Percentiles rank a stretch among this genome's conserved stretches.
Evolutionary conservation across 1,284 basidiomycete species (phyloP).

Genomic region (Ceratobasidium theobromae): DNA sequence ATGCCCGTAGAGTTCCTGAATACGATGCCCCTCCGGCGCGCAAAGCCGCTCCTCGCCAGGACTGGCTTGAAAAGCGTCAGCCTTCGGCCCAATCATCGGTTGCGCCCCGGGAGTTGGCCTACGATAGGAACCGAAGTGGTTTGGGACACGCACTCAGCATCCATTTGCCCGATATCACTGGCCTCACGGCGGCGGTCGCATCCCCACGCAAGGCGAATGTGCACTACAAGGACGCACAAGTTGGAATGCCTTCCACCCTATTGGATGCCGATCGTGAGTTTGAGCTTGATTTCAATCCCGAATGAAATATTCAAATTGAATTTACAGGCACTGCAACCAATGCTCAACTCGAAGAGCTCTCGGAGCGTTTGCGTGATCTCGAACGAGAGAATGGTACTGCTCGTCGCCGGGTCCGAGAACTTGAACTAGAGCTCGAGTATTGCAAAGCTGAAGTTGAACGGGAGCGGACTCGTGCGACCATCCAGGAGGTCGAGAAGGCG

Average conservation of each 20-base stretch:
- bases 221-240: conserved; percentile 22
- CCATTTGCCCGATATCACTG: conserved; percentile 74
- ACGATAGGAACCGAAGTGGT: conserved; percentile 29
- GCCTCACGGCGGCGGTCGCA: conserved; percentile 69
- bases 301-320: conserved; percentile 22
- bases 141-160: conserved; percentile 42
- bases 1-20: neutral
- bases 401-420: conserved; percentile 71
- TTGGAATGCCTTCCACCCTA: conserved; percentile 3
- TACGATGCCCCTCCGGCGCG: neutral
- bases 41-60: neutral
- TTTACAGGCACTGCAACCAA: conserved; percentile 55
- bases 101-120: conserved; percentile 30
- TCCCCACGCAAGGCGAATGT: conserved; percentile 57
- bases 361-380: conserved; percentile 64
- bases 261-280: conserved; percentile 29
- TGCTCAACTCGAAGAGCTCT: conserved; percentile 61
- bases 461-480: conserved; percentile 56
- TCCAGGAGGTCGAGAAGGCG: conserved; percentile 45
- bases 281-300: neutral
- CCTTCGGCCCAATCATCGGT: conserved; percentile 34
- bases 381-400: conserved; percentile 81
- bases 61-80: conserved; percentile 8
- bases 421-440: conserved; percentile 77
- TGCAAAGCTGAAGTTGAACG: conserved; percentile 70